These are phyloP conservation scores for Antitrichia curtipendula DNA, from an alignment of 225 moss, liverwort and hornwort genomes.

Conservation along the genomic window DNA sequence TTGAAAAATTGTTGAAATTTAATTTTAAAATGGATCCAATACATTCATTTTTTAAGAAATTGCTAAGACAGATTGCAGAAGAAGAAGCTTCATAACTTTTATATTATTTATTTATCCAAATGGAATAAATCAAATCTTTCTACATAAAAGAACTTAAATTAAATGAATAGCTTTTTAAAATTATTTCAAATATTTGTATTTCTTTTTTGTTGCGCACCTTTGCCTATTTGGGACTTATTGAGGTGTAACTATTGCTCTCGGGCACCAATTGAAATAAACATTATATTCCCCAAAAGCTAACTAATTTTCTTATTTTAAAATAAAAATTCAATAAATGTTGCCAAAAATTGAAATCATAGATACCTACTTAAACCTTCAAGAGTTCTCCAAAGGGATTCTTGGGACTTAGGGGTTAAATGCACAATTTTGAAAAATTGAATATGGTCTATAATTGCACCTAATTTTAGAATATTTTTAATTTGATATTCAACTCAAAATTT, in stretches of 20 bases:
- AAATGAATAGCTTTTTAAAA: background rate
- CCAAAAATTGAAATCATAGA: background rate
- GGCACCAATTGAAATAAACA: background rate
- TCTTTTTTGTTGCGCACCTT: background rate
- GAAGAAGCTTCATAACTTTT: background rate
- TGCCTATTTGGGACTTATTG: too few relatives aligned
- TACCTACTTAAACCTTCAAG: background rate
- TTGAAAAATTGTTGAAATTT: background rate
- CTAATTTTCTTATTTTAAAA: background rate
- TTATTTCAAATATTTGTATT: background rate
- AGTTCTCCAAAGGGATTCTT: fast-evolving
- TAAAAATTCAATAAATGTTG: background rate
- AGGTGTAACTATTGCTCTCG: background rate
- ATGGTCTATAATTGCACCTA: background rate
- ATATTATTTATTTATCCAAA: background rate
- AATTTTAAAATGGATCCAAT: fast-evolving
- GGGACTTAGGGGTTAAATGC: background rate
- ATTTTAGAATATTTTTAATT: background rate
- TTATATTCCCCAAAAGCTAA: fast-evolving
- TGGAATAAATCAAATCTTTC: background rate
- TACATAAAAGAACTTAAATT: background rate
- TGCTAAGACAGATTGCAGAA: fast-evolving
- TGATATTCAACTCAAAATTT: background rate
- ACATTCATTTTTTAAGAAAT: background rate
- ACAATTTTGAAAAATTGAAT: background rate